phyloP scores from a whole-genome alignment of 2,329 filamentous ascomycete genomes.

The Diaporthe citri region DNA sequence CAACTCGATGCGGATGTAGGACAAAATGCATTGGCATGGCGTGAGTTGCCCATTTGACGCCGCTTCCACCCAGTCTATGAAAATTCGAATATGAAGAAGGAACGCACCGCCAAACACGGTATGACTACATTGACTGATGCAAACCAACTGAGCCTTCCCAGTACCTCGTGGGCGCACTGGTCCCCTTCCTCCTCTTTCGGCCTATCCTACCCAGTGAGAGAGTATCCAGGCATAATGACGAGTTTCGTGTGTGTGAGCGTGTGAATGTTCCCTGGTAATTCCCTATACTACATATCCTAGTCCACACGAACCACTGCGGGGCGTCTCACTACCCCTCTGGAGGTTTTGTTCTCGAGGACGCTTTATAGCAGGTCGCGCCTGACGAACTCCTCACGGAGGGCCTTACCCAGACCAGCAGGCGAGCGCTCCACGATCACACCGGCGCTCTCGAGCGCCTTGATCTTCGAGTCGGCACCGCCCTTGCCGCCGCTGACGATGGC shows the following conservation, averaged over 20 bases:
- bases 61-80: slow-evolving; percentile 46
- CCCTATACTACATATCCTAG: slow-evolving; percentile 33
- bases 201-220: slow-evolving; percentile 2
- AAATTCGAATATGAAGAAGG: slow-evolving; percentile 38
- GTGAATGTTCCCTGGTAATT: slow-evolving; percentile 18
- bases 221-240: slow-evolving; percentile 6
- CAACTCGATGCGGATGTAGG: slow-evolving; percentile 16
- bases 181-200: slow-evolving; percentile 6
- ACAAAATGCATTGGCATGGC: slow-evolving; percentile 40
- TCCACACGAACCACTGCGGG: not conserved
- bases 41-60: slow-evolving; percentile 42
- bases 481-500: slow-evolving; percentile 98
- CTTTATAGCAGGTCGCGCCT: slow-evolving; percentile 91
- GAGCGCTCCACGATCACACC: slow-evolving; percentile 97
- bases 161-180: slow-evolving; percentile 32
- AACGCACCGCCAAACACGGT: slow-evolving; percentile 28
- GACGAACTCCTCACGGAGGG: slow-evolving; percentile 94
- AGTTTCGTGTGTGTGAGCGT: not conserved
- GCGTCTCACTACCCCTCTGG: not conserved
- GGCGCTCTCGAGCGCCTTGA: slow-evolving; percentile 90
- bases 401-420: slow-evolving; percentile 91
- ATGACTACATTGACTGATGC: slow-evolving; percentile 32
- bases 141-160: slow-evolving; percentile 27
- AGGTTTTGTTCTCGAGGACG: too few relatives aligned
- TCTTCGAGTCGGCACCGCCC: slow-evolving; percentile 98